These are phyloP conservation scores for Quillaja saponaria DNA, from an alignment of 306 rosid genomes.

Conservation along the genomic window DNA sequence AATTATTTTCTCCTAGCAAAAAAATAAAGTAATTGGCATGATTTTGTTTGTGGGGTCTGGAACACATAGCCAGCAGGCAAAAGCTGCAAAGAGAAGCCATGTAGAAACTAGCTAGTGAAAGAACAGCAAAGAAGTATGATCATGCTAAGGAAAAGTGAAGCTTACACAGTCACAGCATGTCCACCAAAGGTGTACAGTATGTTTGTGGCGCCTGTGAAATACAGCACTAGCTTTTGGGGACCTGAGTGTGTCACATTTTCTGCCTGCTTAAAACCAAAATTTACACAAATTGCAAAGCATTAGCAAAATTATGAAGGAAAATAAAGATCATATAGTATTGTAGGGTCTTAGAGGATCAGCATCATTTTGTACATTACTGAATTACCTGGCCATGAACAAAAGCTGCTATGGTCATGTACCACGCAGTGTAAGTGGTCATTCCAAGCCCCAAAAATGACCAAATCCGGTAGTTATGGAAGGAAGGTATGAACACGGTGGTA, in stretches of 20 bases:
- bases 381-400: not conserved
- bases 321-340: not conserved
- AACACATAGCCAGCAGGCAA: slow-evolving; percentile 43
- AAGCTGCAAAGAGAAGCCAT: slow-evolving; percentile 53
- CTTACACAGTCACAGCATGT: slow-evolving; percentile 97
- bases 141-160: not conserved
- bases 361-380: too few species aligned
- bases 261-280: slow-evolving; percentile 37
- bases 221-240: slow-evolving; percentile 74
- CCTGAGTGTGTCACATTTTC: slow-evolving; percentile 74
- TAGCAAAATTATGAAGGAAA: too few species aligned
- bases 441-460: slow-evolving; percentile 98
- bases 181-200: slow-evolving; percentile 98
- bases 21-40: too few species aligned
- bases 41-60: too few species aligned
- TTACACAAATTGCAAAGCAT: too few species aligned
- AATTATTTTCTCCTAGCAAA: too few species aligned
- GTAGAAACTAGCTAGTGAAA: slow-evolving; percentile 25
- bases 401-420: slow-evolving; percentile 79
- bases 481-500: slow-evolving; percentile 92
- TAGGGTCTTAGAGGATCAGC: too few species aligned
- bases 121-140: not conserved
- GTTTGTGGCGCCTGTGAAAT: slow-evolving; percentile 97
- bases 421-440: slow-evolving; percentile 98
- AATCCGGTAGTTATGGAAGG: slow-evolving; percentile 93